Base-by-base conservation (phyloP, 495 filamentous ascomycete genomes). In the Margaritispora aquatica region DNA sequence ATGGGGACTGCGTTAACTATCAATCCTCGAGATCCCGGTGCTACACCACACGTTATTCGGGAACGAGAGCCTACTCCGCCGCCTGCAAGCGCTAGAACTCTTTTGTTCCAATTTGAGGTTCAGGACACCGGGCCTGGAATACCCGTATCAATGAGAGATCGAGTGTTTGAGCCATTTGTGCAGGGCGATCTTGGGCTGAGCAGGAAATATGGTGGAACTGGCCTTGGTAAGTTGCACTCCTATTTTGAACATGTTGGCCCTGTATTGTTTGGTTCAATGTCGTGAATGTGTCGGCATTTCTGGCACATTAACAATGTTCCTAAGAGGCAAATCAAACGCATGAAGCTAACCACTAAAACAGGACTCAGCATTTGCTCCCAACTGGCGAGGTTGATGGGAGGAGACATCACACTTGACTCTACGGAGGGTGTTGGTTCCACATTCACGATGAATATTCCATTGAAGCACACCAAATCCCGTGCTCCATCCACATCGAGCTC, bases 111-210 rank as follows among this genome's bases (percentile, higher is more conserved):
- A 66, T 96, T 96, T 58, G 87, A 92, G 68, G 90, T 97, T 2
- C 77, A 89, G 68, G 92, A 97, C 65, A 93, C 87, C 9, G 92
- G 92, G 0, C 92, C 91, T 2, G 92, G 92, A n/a, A 95, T 97
- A 58, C 86, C 91, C 0, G 80, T 82, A 23, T 71, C 84, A 51
- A 80, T 92, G 56, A 89, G 89, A 60, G 73, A 88, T 58, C 82
- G 84, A 61, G 88, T 97, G 24, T 97, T 97, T 73, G 92, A 97
- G 68, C 92, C 92, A 0, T 97, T 97, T 65, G 87, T 96, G 9
- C 92, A 97, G 71, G 92, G 89, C 1, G 92, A 97, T 68, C 74
- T 94, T 10, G 87, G 90, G 1, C 74, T 97, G 21, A 92, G 86
- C 71, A 95, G 90, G 68, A 95, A 93, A 62, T 94, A 87, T 67